Conservation (phyloP, 164 flowering plant genomes). For the Platanus orientalis region DNA sequence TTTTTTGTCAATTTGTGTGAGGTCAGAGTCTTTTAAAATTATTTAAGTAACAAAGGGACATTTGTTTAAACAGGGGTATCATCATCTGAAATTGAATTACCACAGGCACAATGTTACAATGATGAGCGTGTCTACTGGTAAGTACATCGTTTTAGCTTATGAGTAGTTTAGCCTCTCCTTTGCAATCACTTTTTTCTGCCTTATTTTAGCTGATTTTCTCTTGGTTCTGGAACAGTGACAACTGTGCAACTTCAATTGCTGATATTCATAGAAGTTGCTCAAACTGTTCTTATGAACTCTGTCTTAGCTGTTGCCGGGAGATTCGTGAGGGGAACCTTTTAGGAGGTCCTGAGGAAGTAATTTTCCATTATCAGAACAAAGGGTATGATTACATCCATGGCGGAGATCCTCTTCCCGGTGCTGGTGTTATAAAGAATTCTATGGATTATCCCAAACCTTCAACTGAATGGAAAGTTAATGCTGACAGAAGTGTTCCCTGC, state of each 20-base stretch:
- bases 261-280: constrained; percentile 26
- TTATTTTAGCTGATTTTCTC: constrained; percentile 2
- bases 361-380: not conserved
- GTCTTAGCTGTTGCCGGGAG: constrained; percentile 28
- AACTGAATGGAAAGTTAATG: constrained; percentile 4
- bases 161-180: not conserved
- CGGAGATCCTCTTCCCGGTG: not conserved
- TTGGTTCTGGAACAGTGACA: constrained; percentile 1
- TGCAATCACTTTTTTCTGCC: not conserved
- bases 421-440: not conserved
- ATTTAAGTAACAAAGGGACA: not conserved
- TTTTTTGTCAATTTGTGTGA: not conserved
- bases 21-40: not conserved
- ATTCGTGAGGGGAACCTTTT: constrained; percentile 17
- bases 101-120: constrained; percentile 27
- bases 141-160: not conserved
- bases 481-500: constrained; percentile 9
- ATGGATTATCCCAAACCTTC: not conserved
- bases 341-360: constrained; percentile 13
- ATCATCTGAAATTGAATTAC: constrained; percentile 28
- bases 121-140: constrained; percentile 86
- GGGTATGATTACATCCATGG: constrained; percentile 7
- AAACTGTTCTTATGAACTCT: constrained; percentile 26
- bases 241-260: constrained; percentile 25
- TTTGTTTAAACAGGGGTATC: constrained; percentile 31